A percentile compares a stretch with the other conserved stretches of the same genome.
These are phyloP conservation scores for Digitaria exilis DNA, from an alignment of 202 grass and related monocot genomes.

Conservation along the genomic window DNA sequence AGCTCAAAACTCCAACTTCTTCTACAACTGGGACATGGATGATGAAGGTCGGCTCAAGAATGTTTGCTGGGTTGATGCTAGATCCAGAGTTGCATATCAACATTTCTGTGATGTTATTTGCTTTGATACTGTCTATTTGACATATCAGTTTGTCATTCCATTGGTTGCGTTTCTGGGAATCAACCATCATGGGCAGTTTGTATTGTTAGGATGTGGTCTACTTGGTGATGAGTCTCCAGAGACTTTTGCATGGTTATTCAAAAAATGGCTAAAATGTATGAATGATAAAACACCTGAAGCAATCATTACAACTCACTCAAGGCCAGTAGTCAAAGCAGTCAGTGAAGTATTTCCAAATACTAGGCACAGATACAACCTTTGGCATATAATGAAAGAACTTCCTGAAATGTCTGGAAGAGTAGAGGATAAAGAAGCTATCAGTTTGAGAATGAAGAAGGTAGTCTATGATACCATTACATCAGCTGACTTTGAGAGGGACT, in stretches of 20 bases:
- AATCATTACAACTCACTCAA: constrained; percentile 77
- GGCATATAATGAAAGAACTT: constrained; percentile 93
- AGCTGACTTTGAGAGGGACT: constrained; percentile 80
- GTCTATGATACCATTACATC: constrained; percentile 78
- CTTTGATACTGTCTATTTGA: constrained; percentile 80
- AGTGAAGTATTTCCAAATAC: constrained; percentile 64
- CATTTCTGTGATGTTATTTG: constrained; percentile 86
- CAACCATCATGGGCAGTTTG: constrained; percentile 90
- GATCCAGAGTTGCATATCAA: constrained; percentile 74
- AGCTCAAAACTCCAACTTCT: constrained; percentile 79
- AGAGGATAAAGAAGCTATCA: constrained; percentile 77
- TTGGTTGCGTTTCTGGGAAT: constrained; percentile 79
- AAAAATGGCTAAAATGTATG: constrained; percentile 88
- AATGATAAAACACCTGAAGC: constrained; percentile 77
- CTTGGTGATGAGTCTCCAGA: constrained; percentile 78
- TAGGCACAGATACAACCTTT: constrained; percentile 76
- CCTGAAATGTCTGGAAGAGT: constrained; percentile 85
- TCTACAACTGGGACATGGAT: constrained; percentile 88
- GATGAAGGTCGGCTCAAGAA: constrained; percentile 80
- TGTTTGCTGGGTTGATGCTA: constrained; percentile 89
- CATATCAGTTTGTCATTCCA: constrained; percentile 70
- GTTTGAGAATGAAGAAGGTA: constrained; percentile 75
- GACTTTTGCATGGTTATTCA: constrained; percentile 85
- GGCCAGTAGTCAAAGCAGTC: constrained; percentile 63
- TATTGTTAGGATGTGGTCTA: constrained; percentile 90